These are phyloP conservation scores for Annulohypoxylon bovei DNA, from an alignment of 495 filamentous ascomycete genomes.

Conservation along the genomic window DNA sequence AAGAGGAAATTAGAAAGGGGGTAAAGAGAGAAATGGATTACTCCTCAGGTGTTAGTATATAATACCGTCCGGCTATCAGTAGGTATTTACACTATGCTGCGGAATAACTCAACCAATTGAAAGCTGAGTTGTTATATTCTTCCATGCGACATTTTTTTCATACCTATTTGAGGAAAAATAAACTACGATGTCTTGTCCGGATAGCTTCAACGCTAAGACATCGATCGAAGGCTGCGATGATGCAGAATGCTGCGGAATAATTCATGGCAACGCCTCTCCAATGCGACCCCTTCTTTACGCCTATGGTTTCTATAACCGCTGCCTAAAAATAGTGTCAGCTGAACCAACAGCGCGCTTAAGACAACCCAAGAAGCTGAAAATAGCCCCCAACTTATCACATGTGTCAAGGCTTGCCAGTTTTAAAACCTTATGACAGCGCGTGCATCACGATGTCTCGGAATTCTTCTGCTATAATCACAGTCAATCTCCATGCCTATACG, in stretches of 20 bases:
- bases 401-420: not conserved
- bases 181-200: not conserved
- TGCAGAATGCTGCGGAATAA: not conserved
- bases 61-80: too few relatives aligned
- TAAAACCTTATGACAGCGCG: not conserved
- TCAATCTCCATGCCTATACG: not conserved
- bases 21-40: too few relatives aligned
- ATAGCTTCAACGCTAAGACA: not conserved
- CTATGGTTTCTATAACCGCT: not conserved
- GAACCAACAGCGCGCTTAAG: not conserved
- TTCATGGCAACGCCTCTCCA: not conserved
- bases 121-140: too few relatives aligned
- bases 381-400: not conserved
- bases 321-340: conserved; percentile 2
- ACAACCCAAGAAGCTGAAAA: not conserved
- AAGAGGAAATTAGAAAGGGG: too few relatives aligned
- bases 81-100: too few relatives aligned
- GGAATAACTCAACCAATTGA: not conserved
- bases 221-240: not conserved
- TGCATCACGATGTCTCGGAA: not conserved
- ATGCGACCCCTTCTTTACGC: not conserved
- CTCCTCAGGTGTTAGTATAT: too few relatives aligned
- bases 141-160: too few relatives aligned
- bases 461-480: not conserved
- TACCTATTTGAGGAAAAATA: too few relatives aligned